Evolutionary conservation across 805 yeast genomes (phyloP), one percentile per base, ranked within the genome.

Genomic region (Candida nemodendra): DNA sequence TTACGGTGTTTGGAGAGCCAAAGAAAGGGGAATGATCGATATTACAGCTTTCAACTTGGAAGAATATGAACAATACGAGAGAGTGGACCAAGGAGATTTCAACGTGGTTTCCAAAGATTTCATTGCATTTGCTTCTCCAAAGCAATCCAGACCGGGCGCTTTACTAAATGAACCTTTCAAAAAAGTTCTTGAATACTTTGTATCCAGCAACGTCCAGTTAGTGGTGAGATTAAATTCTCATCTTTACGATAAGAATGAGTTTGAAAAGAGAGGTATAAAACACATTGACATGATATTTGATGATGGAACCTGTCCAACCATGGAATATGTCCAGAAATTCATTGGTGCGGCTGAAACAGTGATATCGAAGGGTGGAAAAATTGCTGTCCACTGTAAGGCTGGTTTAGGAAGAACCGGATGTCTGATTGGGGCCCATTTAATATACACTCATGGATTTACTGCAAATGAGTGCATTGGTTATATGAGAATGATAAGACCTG

Each of bases 351-450:
- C 96, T 2, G 96, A 91, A 56, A 84, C 95, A 24, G 79, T 88
- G 8, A 87, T 91, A 39, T 74, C 76, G 27, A 75, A 80, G 36
- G 93, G 95, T 9, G 97, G 96, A 14, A 89, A 89, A 58, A 83
- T 93, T 44, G 99, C 99, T 2, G 98, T 93, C n/a, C 99, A 93
- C 62, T 93, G 99, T 71, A 91, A 93, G 59, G 99, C 99, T 4
- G 99, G 99, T 4, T 70, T 93, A 41, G 99, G 99, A 9, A 77
- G 99, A 69, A 93, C 99, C 0, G 99, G 99, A 14, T 93, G 99
- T 65, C 73, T 93, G 34, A 93, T 93, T 48, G 99, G 99, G 5
- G 99, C 99, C 0, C 96, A 91, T 62, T 71, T 93, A 49, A 93
- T 93, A 34, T 93, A 93, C 59, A 88, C 96, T 2, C 93, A 91